These are phyloP conservation scores for Elymus sibiricus DNA, from an alignment of 176 grass and related monocot genomes.

Conservation along the genomic window DNA sequence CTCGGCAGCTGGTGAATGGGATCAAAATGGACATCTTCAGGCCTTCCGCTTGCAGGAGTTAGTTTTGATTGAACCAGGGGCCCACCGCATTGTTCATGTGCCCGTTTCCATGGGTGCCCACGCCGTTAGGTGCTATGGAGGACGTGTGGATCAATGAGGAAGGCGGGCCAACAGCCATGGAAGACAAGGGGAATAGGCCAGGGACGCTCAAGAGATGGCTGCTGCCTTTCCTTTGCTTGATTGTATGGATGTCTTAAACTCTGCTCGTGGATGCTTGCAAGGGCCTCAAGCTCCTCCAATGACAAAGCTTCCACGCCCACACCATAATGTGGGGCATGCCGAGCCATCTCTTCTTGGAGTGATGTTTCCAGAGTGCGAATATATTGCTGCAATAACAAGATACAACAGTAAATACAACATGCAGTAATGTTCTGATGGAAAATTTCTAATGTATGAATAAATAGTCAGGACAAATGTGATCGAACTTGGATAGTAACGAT, in stretches of 20 bases:
- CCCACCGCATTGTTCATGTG: conserved; percentile 39
- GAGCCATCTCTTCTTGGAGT: conserved; percentile 88
- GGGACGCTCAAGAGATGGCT: conserved; percentile 53
- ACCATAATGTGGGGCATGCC: conserved; percentile 87
- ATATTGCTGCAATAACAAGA: conserved; percentile 80
- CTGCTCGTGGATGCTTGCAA: conserved; percentile 78
- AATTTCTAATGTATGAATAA: background rate
- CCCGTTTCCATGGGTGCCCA: conserved; percentile 56
- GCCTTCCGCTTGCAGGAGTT: conserved; percentile 29
- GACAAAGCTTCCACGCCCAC: conserved; percentile 69
- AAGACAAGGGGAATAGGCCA: conserved; percentile 53
- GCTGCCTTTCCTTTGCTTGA: conserved; percentile 61
- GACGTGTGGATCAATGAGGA: conserved; percentile 60
- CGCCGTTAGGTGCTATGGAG: conserved; percentile 56
- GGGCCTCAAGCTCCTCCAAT: conserved; percentile 70
- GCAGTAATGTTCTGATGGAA: background rate
- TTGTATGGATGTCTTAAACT: conserved; percentile 64
- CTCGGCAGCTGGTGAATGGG: conserved; percentile 44
- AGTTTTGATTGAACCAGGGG: conserved; percentile 66
- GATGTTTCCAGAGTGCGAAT: conserved; percentile 81
- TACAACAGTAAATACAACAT: conserved; percentile 10
- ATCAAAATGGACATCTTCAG: conserved; percentile 36
- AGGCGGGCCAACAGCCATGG: conserved; percentile 49
- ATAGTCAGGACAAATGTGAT: background rate
- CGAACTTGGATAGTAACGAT: conserved; percentile 4